Conservation (phyloP, 345 rosid species). For the Acer saccharum region DNA sequence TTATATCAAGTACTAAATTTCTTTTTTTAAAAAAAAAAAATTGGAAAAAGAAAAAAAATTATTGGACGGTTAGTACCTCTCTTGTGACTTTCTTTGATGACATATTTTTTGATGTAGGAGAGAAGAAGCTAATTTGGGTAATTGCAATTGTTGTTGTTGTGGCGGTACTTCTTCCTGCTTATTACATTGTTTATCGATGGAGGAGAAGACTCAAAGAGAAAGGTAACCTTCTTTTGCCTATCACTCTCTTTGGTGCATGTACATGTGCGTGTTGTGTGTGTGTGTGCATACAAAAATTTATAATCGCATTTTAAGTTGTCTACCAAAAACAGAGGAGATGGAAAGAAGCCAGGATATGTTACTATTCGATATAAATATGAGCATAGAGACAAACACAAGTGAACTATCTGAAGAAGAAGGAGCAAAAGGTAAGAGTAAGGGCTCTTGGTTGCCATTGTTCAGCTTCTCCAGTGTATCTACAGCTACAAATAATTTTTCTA, state of each 20-base stretch:
- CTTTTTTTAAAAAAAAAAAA: neutral
- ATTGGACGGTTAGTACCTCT: neutral
- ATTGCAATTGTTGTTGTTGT: slow-evolving; percentile 8
- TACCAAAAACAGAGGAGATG: neutral
- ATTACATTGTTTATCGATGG: slow-evolving; percentile 5
- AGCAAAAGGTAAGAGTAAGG: slow-evolving; percentile 4
- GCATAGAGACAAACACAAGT: neutral
- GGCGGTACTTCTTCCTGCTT: neutral
- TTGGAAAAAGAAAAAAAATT: no score
- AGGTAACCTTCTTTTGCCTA: neutral
- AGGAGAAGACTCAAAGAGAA: slow-evolving; percentile 10
- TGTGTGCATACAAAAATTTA: neutral
- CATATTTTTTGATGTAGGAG: neutral
- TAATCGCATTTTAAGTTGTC: neutral
- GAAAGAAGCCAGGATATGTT: slow-evolving; percentile 19
- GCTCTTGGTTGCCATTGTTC: slow-evolving; percentile 31
- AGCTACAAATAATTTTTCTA: slow-evolving; percentile 6
- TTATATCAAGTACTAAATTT: neutral
- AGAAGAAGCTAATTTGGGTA: neutral
- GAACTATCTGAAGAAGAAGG: neutral
- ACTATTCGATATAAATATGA: slow-evolving; percentile 19
- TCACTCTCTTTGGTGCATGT: neutral
- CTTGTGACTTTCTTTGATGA: neutral
- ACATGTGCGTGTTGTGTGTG: neutral
- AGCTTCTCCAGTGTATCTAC: slow-evolving; percentile 19